These are phyloP conservation scores for Hanseniaspora hatyaiensis DNA, from an alignment of 805 yeast genomes.

Conservation along the genomic window DNA sequence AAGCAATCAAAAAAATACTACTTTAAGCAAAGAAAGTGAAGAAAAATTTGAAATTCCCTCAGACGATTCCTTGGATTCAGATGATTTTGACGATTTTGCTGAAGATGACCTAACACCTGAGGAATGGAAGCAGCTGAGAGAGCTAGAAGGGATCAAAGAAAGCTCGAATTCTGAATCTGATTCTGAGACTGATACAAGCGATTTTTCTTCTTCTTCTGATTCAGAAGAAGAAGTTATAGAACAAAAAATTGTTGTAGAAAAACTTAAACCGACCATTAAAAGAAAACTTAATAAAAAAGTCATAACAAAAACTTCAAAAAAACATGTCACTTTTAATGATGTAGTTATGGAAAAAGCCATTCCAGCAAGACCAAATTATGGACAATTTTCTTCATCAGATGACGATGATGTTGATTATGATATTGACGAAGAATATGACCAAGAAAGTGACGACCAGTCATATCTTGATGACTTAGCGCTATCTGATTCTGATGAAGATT, in stretches of 20 bases:
- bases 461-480: constrained; percentile 1
- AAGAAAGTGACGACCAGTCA: constrained; percentile 13
- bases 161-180: no score
- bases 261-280: constrained; percentile 8
- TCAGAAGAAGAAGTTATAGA: constrained; percentile 20
- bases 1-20: not conserved
- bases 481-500: constrained; percentile 22
- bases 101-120: constrained; percentile 24
- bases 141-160: constrained; percentile 22
- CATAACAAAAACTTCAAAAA: constrained; percentile 2
- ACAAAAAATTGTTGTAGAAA: not conserved
- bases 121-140: constrained; percentile 19
- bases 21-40: not conserved
- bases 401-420: constrained; percentile 23
- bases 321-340: constrained; percentile 11
- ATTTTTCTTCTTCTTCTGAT: no score
- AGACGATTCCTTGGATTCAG: constrained; percentile 16
- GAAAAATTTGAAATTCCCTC: constrained; percentile 9
- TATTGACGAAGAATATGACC: constrained; percentile 12
- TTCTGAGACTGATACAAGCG: no score
- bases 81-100: constrained; percentile 19
- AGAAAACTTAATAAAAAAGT: constrained; percentile 1
- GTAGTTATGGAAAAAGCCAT: constrained; percentile 5
- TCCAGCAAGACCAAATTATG: constrained; percentile 11
- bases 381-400: constrained; percentile 8